Conservation (phyloP, 2,329 filamentous ascomycete genomes). For the Colletotrichum tropicicola region DNA sequence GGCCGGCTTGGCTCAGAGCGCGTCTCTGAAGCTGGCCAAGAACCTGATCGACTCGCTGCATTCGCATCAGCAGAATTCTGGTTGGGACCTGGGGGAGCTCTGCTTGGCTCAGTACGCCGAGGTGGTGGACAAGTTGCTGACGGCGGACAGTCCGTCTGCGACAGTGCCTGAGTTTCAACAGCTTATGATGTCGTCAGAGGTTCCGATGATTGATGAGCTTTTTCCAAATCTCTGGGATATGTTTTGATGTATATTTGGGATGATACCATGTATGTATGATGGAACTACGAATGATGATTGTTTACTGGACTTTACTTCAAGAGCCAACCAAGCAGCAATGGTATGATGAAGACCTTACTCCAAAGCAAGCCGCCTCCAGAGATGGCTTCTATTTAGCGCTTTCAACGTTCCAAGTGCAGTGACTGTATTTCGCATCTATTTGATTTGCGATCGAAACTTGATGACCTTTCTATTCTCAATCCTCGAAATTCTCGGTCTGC, state of each 20-base stretch:
- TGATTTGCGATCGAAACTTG: too few species aligned
- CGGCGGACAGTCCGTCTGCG: constrained; percentile 25
- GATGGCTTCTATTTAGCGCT: neutral
- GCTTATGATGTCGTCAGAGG: constrained; percentile 28
- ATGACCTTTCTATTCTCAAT: constrained; percentile 34
- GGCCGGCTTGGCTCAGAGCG: constrained; percentile 43
- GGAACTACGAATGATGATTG: neutral
- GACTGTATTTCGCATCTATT: too few species aligned
- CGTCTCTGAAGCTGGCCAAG: constrained; percentile 51
- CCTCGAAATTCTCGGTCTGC: constrained; percentile 40
- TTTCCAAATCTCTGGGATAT: constrained; percentile 29
- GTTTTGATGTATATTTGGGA: constrained; percentile 10
- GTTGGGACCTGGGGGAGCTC: constrained; percentile 61
- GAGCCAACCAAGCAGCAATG: too few species aligned
- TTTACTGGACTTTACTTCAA: too few species aligned
- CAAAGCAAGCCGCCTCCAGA: too few species aligned
- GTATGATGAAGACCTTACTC: too few species aligned
- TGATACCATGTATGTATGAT: neutral
- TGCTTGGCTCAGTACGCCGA: constrained; percentile 58
- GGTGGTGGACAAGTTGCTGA: constrained; percentile 54
- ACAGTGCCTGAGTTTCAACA: constrained; percentile 28
- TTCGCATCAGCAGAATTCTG: constrained; percentile 43
- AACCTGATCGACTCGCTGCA: constrained; percentile 51
- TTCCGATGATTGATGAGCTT: constrained; percentile 25
- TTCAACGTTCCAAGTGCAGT: neutral